phyloP scores from a whole-genome alignment of 2,329 filamentous ascomycete species.

The Lachnellula suecica region DNA sequence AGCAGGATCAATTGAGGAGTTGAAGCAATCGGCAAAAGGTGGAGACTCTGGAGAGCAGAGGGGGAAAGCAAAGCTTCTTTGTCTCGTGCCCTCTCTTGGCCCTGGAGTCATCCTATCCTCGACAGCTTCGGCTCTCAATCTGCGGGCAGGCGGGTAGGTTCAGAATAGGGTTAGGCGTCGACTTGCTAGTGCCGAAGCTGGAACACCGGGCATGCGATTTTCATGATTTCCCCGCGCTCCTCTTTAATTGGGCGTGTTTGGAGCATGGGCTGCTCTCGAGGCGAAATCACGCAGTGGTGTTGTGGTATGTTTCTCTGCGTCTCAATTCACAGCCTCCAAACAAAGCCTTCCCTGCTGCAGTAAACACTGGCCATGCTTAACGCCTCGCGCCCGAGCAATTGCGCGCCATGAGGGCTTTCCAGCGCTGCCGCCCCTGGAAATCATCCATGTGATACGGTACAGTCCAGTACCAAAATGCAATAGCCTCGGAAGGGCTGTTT shows the following conservation, averaged over 20 bases:
- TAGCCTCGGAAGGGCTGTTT: not conserved
- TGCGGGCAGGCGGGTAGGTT: not conserved
- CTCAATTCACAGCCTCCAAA: not conserved
- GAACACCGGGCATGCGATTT: not conserved
- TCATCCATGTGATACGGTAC: too few relatives aligned
- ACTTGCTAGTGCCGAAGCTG: slow-evolving; percentile 5
- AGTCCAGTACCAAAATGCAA: too few relatives aligned
- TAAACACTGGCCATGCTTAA: too few relatives aligned
- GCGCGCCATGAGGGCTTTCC: too few relatives aligned
- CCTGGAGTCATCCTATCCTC: not conserved
- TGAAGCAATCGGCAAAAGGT: not conserved
- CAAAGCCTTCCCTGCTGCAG: too few relatives aligned
- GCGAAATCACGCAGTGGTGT: not conserved
- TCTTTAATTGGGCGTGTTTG: not conserved
- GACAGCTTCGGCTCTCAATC: not conserved
- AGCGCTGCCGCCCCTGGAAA: not conserved
- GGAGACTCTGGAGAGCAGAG: not conserved
- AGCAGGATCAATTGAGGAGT: not conserved
- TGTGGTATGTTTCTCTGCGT: not conserved
- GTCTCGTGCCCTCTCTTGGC: too few relatives aligned
- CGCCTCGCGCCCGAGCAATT: not conserved
- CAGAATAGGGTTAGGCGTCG: not conserved
- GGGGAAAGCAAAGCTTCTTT: not conserved
- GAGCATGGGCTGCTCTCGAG: too few relatives aligned
- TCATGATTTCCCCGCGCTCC: not conserved